Percentiles rank a stretch among this genome's conserved stretches.
Evolutionary conservation across 345 rosid species (phyloP).

Genomic region (Erodium maritimum): DNA sequence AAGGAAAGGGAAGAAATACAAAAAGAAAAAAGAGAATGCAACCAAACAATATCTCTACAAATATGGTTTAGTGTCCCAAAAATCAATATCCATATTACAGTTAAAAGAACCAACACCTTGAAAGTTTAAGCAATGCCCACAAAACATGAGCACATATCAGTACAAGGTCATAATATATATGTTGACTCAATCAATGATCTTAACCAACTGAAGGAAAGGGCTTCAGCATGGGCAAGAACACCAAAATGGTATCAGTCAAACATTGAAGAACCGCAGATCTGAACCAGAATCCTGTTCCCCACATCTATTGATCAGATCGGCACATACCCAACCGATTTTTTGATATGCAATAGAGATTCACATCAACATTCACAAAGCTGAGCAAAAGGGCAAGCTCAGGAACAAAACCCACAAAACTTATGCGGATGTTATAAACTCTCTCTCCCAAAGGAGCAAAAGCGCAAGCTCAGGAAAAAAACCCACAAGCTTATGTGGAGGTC

Average conservation of each 20-base stretch:
- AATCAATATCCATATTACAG: neutral
- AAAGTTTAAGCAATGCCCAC: too few relatives aligned
- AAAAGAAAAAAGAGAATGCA: neutral
- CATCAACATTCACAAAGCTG: too few relatives aligned
- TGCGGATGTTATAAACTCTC: too few relatives aligned
- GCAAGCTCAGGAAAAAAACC: neutral
- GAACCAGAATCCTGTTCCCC: neutral
- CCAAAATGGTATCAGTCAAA: neutral
- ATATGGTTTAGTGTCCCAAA: neutral
- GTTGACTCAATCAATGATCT: neutral
- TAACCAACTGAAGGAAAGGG: neutral
- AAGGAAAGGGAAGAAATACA: neutral
- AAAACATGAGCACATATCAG: neutral
- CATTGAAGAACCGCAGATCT: neutral
- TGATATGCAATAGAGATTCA: neutral
- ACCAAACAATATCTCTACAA: neutral
- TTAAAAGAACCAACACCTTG: neutral
- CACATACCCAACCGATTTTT: neutral
- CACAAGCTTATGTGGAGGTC: neutral
- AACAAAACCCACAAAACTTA: neutral
- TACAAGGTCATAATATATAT: neutral
- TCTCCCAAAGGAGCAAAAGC: too few relatives aligned
- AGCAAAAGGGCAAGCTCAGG: too few relatives aligned
- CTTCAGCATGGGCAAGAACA: neutral
- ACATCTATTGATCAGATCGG: neutral